phyloP scores from a whole-genome alignment of 805 yeast genomes.

The Sporopachydermia quercuum region DNA sequence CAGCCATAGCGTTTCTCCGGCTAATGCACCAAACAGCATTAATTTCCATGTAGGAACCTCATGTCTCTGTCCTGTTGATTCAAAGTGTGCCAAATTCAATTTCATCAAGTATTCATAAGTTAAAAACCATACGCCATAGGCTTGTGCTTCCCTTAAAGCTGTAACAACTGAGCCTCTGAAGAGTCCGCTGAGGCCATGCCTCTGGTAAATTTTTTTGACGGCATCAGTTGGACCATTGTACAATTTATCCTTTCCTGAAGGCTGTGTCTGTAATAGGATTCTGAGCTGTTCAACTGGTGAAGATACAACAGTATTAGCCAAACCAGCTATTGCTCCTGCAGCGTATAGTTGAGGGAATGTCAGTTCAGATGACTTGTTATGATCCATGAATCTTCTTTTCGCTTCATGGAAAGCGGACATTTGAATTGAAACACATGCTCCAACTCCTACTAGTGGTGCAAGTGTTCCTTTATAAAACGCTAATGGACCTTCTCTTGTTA shows the following conservation, averaged over 20 bases:
- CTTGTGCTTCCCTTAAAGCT: slow-evolving; percentile 45
- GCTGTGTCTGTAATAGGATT: slow-evolving; percentile 42
- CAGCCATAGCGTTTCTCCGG: slow-evolving; percentile 57
- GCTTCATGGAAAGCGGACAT: slow-evolving; percentile 62
- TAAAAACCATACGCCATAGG: slow-evolving; percentile 63
- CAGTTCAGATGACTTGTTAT: slow-evolving; percentile 18
- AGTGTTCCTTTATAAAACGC: slow-evolving; percentile 57
- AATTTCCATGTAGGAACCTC: slow-evolving; percentile 41
- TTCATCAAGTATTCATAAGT: slow-evolving; percentile 44
- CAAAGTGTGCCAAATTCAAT: slow-evolving; percentile 4
- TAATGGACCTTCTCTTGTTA: slow-evolving; percentile 42
- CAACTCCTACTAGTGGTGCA: slow-evolving; percentile 57
- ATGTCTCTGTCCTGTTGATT: slow-evolving; percentile 20
- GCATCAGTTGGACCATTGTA: slow-evolving; percentile 30
- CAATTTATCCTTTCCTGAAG: slow-evolving; percentile 17
- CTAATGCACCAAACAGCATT: slow-evolving; percentile 42
- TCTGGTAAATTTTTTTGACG: slow-evolving; percentile 25
- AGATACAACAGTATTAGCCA: slow-evolving; percentile 48
- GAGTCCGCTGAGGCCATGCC: slow-evolving; percentile 24
- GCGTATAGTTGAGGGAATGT: slow-evolving; percentile 40
- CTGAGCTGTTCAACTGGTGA: slow-evolving; percentile 56
- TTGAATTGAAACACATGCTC: slow-evolving; percentile 54
- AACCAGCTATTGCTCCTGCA: slow-evolving; percentile 53
- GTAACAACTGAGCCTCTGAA: slow-evolving; percentile 44
- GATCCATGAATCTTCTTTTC: slow-evolving; percentile 35